Percentiles rank a stretch among this genome's conserved stretches.
phyloP scores from a whole-genome alignment of 768 basidiomycete genomes.

The Serendipita sp. region DNA sequence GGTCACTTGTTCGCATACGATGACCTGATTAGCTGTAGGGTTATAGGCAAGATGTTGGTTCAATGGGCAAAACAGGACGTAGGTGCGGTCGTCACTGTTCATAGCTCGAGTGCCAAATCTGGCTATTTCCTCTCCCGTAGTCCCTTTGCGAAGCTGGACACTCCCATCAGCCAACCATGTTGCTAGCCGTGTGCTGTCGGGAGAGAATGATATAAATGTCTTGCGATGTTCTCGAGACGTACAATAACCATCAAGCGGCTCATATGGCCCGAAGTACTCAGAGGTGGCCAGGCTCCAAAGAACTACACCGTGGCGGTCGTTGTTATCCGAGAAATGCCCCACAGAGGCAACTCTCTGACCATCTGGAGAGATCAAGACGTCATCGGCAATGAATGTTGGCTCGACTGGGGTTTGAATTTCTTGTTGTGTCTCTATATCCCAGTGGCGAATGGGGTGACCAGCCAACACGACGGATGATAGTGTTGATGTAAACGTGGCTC shows the following conservation, averaged over 20 bases:
- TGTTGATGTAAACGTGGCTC: too few relatives aligned
- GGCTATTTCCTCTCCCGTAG: not conserved
- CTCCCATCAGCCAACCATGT: not conserved
- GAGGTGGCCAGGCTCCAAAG: not conserved
- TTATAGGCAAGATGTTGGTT: too few relatives aligned
- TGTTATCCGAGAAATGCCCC: not conserved
- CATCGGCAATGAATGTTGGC: not conserved
- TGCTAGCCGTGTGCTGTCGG: not conserved
- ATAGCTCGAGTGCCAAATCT: too few relatives aligned
- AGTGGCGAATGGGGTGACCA: too few relatives aligned
- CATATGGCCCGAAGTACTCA: not conserved
- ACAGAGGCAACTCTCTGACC: not conserved
- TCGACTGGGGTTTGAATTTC: not conserved
- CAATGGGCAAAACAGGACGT: too few relatives aligned
- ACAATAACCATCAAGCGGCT: too few relatives aligned
- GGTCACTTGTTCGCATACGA: too few relatives aligned
- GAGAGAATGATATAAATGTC: not conserved
- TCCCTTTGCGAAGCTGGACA: not conserved
- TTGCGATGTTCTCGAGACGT: not conserved
- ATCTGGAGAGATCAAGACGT: not conserved
- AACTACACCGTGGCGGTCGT: not conserved
- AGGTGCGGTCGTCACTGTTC: too few relatives aligned
- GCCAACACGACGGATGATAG: too few relatives aligned
- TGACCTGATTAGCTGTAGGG: too few relatives aligned
- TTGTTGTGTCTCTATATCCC: too few relatives aligned